Evolutionary conservation across 73 alveolate species (phyloP), one percentile per base, ranked within the genome.

Genomic region (Paramecium tetraurelia): DNA sequence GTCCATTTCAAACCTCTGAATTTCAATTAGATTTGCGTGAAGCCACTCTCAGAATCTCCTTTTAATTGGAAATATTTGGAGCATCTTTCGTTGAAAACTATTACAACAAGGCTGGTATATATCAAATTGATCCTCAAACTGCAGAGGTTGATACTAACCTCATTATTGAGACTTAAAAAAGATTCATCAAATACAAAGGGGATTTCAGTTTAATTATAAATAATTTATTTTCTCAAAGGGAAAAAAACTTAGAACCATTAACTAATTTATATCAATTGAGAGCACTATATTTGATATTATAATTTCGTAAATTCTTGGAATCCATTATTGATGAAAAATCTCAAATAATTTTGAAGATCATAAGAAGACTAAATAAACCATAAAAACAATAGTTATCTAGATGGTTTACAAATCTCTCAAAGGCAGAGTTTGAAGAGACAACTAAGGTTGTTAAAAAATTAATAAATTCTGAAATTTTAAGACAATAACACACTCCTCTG

Each of bases 21-120:
- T 53, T 53, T 18, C 18, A 53, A 53, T n/a, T 4, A 53, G 69
- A 53, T 18, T 53, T 53, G 35, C 1, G 4, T 53, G 69, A 53
- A 53, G 69, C 69, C 5, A 18, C 69, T 53, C 35, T 53, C n/a
- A 53, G 7, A 53, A 22, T 53, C 33, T 53, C 69, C 0, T 53
- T 4, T 5, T 53, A 53, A 18, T 68, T 68, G 27, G 86, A 72
- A 12, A 18, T 38, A 27, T 72, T 72, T 72, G 86, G 86, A 72
- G 86, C 86, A 3, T 72, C 86, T 36, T 72, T 72, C 40, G 86
- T 72, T 38, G 86, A 40, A 72, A 72, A 40, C 18, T 31, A 11
- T 68, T 33, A 72, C 18, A 72, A 72, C 10, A 72, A 72, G 7
- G 9, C 57, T 36, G 53, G 36, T 1, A 72, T 72, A 14, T 72